phyloP scores from a whole-genome alignment of 2,329 filamentous ascomycete species.

The Alternaria longipes region DNA sequence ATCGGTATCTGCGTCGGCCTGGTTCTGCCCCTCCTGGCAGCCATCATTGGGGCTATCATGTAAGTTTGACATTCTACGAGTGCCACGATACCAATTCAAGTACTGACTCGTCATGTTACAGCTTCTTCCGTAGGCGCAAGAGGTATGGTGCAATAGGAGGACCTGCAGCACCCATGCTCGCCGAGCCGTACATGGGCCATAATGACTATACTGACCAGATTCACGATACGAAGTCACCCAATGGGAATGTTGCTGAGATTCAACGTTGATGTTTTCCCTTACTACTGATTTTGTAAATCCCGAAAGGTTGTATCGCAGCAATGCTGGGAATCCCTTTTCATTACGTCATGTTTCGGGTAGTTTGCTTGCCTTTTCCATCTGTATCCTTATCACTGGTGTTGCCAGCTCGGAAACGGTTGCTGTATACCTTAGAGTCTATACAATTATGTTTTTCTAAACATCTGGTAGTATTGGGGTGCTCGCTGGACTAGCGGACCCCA shows the following conservation, averaged over 20 bases:
- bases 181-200: neutral
- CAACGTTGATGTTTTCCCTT: neutral
- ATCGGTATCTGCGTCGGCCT: slow-evolving; percentile 61
- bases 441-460: neutral
- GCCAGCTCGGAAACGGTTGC: neutral
- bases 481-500: neutral
- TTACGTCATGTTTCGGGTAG: neutral
- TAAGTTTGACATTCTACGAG: slow-evolving; percentile 2
- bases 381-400: neutral
- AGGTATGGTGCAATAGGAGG: neutral
- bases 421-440: neutral
- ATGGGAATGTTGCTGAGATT: neutral
- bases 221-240: neutral
- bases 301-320: neutral
- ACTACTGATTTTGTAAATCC: neutral
- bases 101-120: neutral
- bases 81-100: neutral
- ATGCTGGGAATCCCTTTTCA: neutral
- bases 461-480: neutral
- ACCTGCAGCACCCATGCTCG: neutral
- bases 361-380: neutral
- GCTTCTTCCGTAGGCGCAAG: neutral
- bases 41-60: slow-evolving; percentile 21
- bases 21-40: slow-evolving; percentile 54
- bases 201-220: neutral